Evolutionary conservation across 331 rosid genomes (phyloP).

Genomic region (Malus hybrid): DNA sequence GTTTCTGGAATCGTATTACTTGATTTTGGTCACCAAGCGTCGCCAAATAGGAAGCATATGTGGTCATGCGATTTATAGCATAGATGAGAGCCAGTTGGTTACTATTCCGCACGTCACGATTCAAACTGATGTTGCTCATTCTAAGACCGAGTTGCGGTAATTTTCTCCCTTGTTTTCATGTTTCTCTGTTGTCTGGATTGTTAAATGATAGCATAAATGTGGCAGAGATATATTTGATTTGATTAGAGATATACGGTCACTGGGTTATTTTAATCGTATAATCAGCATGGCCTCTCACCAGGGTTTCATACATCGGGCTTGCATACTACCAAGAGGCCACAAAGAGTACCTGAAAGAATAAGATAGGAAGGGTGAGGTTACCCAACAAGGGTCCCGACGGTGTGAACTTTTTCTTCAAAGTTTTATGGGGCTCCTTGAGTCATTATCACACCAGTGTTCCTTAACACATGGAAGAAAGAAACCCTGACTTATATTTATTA

Average conservation of each 20-base stretch:
- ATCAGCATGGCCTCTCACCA: neutral
- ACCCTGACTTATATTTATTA: neutral
- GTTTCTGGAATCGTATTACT: slow-evolving; percentile 83
- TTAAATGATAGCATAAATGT: neutral
- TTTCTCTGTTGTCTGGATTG: neutral
- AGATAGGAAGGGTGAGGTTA: neutral
- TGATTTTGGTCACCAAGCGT: slow-evolving; percentile 85
- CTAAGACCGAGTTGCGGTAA: slow-evolving; percentile 83
- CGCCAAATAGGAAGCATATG: slow-evolving; percentile 81
- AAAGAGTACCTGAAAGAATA: neutral
- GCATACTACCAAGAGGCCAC: neutral
- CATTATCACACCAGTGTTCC: neutral
- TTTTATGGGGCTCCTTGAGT: neutral
- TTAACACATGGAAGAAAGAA: neutral
- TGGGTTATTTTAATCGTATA: neutral
- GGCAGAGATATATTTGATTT: neutral
- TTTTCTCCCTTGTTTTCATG: neutral
- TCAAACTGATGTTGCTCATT: slow-evolving; percentile 80
- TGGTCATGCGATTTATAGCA: slow-evolving; percentile 82
- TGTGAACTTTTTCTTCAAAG: neutral
- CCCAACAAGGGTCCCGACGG: neutral
- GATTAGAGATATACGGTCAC: neutral
- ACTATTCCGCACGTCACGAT: slow-evolving; percentile 74
- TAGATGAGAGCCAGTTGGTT: slow-evolving; percentile 73
- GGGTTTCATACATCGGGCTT: neutral